Evolutionary conservation across 495 filamentous ascomycete genomes (phyloP).

Genomic region (Penicillium paxilli): DNA sequence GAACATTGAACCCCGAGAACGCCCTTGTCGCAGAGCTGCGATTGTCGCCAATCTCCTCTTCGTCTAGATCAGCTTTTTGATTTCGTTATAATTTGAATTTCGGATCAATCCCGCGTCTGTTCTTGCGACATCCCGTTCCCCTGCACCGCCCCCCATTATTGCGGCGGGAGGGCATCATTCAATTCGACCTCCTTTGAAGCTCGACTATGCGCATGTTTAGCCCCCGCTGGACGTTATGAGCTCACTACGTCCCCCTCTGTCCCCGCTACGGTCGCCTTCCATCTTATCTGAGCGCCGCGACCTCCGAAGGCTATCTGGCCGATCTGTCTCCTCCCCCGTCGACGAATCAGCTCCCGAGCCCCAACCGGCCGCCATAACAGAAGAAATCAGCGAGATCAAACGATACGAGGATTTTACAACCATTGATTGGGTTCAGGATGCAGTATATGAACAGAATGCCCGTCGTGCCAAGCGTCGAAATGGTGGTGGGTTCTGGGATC

Average conservation of each 20-base stretch:
- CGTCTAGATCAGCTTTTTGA: no score
- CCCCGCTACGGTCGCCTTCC: slow-evolving; percentile 59
- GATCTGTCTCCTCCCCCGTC: slow-evolving; percentile 63
- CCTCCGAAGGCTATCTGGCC: slow-evolving; percentile 70
- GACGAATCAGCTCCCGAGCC: slow-evolving; percentile 44
- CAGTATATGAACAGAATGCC: slow-evolving; percentile 82
- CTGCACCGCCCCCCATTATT: slow-evolving; percentile 5
- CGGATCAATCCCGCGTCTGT: no score
- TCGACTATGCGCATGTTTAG: slow-evolving; percentile 36
- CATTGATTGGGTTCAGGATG: slow-evolving; percentile 99
- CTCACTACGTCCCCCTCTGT: slow-evolving; percentile 58
- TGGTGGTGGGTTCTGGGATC: slow-evolving; percentile 72
- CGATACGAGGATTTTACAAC: slow-evolving; percentile 98
- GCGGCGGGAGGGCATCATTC: slow-evolving; percentile 18
- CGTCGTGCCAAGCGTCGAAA: slow-evolving; percentile 73
- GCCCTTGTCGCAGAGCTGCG: no score
- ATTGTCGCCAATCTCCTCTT: no score
- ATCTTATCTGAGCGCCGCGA: slow-evolving; percentile 51
- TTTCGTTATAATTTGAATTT: no score
- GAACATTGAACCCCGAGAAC: slow-evolving; percentile 12
- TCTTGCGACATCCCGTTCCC: no score
- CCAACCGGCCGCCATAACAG: slow-evolving; percentile 67
- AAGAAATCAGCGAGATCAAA: slow-evolving; percentile 97
- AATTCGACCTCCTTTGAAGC: slow-evolving; percentile 11
- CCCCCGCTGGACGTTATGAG: slow-evolving; percentile 58